Base-by-base conservation (phyloP, 2,329 filamentous ascomycete species). In the Curvularia lunata region DNA sequence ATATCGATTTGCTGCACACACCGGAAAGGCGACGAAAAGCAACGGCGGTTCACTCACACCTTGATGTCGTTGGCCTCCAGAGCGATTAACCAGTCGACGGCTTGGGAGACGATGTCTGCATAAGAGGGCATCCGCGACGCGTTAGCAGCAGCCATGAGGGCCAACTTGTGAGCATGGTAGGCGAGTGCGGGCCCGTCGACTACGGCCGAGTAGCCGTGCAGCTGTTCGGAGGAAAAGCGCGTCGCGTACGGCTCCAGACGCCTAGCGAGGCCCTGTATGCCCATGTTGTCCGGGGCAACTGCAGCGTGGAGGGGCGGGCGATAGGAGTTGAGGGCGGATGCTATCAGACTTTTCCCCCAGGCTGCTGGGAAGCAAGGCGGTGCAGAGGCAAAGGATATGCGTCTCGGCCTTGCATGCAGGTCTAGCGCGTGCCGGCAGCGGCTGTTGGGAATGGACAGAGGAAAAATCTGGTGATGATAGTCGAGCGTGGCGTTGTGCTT, bases 141-240 rank as follows among this genome's bases (percentile, higher is more conserved):
- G 42, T 61, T 62, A 48, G 56, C 38, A 75, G 75, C 19, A 74
- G 69, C 18, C 58, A 56, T 27, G 18, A 86, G 76, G 49, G 86
- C 80, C 45, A 72, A 52, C 37, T 66, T 71, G 59, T 90, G 86
- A 40, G 93, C 80, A 73, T 91, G 85, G 72, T 94, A 90, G 1
- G 91, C 90, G 25, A 96, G 78, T 2, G 87, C 88, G 4, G 92
- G 92, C 0, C 92, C 92, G 72, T 97, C 92, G 54, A 96, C 86
- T 43, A 87, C 63, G 21, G 71, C 73, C 3, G 59, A 54, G 45
- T 69, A 72, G 12, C 68, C 71, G 45, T 64, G 38, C 25, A 75
- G 58, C 16, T 71, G 59, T 28, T 66, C 43, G 21, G 59, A 49
- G 9, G 65, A 64, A 54, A 59, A 68, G 23, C 53, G 65, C 65